A percentile compares a stretch with the other conserved stretches of the same genome.
These are phyloP conservation scores for Puccinia coronata DNA, from an alignment of 1,284 basidiomycete species.

Conservation along the genomic window DNA sequence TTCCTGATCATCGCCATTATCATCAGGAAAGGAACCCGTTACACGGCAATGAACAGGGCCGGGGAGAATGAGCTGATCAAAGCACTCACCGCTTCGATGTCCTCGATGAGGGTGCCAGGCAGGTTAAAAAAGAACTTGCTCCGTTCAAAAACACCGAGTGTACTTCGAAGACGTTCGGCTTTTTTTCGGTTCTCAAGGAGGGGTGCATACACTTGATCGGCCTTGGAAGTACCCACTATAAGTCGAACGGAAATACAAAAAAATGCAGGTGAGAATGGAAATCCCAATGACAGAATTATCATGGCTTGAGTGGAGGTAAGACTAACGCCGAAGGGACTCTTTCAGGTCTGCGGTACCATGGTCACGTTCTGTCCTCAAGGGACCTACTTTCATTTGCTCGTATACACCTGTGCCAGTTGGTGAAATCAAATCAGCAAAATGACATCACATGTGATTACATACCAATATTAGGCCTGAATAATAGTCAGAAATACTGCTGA, in stretches of 20 bases:
- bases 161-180: conserved; percentile 86
- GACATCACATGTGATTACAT: background rate
- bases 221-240: conserved; percentile 82
- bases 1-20: conserved; percentile 64
- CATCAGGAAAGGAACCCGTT: background rate
- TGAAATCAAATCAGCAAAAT: conserved; percentile 1
- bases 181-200: conserved; percentile 95
- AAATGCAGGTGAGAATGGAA: background rate
- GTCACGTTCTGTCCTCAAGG: conserved; percentile 74
- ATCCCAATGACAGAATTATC: background rate
- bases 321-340: conserved; percentile 78
- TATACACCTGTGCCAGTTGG: conserved; percentile 69
- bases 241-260: conserved; percentile 50
- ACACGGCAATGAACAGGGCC: background rate
- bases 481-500: background rate
- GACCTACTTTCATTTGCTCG: conserved; percentile 86
- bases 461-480: background rate
- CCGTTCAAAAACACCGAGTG: conserved; percentile 90
- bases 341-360: conserved; percentile 79
- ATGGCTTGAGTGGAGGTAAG: background rate
- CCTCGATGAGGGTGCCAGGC: conserved; percentile 85
- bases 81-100: conserved; percentile 74
- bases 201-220: conserved; percentile 92
- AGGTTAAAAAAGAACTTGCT: conserved; percentile 99
- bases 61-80: background rate